A percentile compares a stretch with the other conserved stretches of the same genome.
Evolutionary conservation across 257 asterid species (phyloP).

Genomic region (Parsonsia alboflavescens): DNA sequence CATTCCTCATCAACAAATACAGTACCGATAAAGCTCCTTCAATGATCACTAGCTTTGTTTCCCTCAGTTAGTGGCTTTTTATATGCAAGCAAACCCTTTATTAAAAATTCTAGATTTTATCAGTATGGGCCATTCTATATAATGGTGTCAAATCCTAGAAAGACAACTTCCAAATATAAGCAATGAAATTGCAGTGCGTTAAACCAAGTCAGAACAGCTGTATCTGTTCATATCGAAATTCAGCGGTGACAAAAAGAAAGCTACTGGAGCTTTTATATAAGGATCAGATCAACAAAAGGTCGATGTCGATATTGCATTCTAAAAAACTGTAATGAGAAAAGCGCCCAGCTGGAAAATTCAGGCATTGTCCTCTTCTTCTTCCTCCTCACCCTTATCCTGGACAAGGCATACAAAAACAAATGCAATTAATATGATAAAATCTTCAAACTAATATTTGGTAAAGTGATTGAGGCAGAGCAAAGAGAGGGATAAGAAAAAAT

Average conservation of each 20-base stretch:
- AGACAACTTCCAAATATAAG: too few relatives aligned
- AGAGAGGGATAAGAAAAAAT: neutral
- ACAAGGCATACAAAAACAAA: neutral
- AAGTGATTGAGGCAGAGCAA: neutral
- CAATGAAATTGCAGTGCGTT: neutral
- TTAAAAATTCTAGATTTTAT: too few relatives aligned
- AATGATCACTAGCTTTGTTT: neutral
- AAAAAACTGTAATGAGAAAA: slow-evolving; percentile 3
- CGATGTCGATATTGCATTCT: neutral
- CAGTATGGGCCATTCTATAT: too few relatives aligned
- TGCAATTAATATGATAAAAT: neutral
- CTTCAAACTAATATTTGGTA: neutral
- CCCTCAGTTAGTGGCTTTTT: too few relatives aligned
- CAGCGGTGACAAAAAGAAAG: slow-evolving; percentile 1
- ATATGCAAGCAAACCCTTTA: too few relatives aligned
- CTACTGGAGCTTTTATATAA: neutral
- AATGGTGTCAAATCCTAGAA: too few relatives aligned
- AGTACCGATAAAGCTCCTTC: too few relatives aligned
- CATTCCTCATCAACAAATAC: too few relatives aligned
- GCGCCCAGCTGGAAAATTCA: slow-evolving; percentile 6
- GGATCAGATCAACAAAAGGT: neutral
- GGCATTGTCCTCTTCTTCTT: slow-evolving; percentile 16
- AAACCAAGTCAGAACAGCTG: neutral
- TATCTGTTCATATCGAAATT: neutral
- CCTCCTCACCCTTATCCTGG: slow-evolving; percentile 22